phyloP scores from a whole-genome alignment of 2,329 filamentous ascomycete genomes.

The Fusarium equiseti region DNA sequence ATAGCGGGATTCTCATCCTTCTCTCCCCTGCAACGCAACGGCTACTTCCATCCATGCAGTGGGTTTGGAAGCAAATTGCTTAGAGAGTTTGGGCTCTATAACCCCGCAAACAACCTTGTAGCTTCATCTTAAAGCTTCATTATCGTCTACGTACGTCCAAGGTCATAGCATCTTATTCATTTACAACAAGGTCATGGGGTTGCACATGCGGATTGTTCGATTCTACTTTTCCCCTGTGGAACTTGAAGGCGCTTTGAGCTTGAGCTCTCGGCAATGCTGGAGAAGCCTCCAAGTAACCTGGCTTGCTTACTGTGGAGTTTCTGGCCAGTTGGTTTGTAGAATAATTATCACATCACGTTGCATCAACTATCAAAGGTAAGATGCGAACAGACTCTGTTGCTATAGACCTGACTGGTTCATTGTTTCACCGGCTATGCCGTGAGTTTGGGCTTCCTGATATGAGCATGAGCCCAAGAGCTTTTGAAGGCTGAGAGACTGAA shows the following conservation, averaged over 20 bases:
- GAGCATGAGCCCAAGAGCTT: constrained; percentile 13
- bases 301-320: constrained; percentile 30
- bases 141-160: constrained; percentile 13
- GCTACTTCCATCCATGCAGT: constrained; percentile 16
- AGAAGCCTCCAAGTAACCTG: neutral
- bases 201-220: constrained; percentile 6
- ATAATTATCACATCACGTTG: constrained; percentile 24
- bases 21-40: constrained; percentile 24
- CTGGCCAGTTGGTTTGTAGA: constrained; percentile 20
- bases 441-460: constrained; percentile 24
- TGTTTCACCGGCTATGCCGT: constrained; percentile 7
- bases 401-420: neutral
- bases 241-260: constrained; percentile 4
- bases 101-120: constrained; percentile 37
- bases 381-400: constrained; percentile 3
- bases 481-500: neutral
- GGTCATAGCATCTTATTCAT: constrained; percentile 20
- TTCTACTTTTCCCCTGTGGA: constrained; percentile 12
- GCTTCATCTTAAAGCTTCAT: constrained; percentile 25
- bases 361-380: constrained; percentile 26
- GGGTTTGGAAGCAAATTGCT: constrained; percentile 37
- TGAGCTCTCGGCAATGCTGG: constrained; percentile 12
- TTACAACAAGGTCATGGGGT: constrained; percentile 26
- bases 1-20: constrained; percentile 13
- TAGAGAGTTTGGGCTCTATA: constrained; percentile 20